These are phyloP conservation scores for Saururus chinensis DNA, from an alignment of 164 flowering plant genomes.

Conservation along the genomic window DNA sequence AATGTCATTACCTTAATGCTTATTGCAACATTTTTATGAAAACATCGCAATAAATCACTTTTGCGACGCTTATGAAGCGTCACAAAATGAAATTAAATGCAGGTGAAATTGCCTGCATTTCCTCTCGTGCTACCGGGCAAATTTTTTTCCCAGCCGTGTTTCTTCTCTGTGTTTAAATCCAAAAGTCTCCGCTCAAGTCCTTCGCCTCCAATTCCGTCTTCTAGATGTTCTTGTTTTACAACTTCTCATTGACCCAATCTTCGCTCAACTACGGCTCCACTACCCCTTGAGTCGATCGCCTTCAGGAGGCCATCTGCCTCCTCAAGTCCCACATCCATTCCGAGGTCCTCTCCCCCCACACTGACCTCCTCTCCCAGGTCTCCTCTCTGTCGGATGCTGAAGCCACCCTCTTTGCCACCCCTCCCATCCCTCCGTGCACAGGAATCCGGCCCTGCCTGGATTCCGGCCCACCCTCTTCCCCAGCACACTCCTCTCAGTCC, in stretches of 20 bases:
- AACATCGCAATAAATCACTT: too few relatives aligned
- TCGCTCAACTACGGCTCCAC: constrained; percentile 91
- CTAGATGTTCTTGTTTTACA: constrained; percentile 75
- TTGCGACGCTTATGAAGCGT: too few relatives aligned
- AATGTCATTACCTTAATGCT: too few relatives aligned
- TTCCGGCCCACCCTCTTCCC: too few relatives aligned
- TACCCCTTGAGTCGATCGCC: constrained; percentile 80
- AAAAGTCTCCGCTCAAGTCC: constrained; percentile 51
- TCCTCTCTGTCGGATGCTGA: constrained; percentile 70
- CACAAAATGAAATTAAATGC: too few relatives aligned
- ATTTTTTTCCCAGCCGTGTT: too few relatives aligned
- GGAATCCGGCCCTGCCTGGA: too few relatives aligned
- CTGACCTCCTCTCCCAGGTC: constrained; percentile 59
- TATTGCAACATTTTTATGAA: too few relatives aligned
- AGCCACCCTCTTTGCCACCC: constrained; percentile 57
- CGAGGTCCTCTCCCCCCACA: constrained; percentile 69
- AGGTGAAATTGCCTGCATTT: too few relatives aligned
- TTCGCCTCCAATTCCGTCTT: constrained; percentile 71
- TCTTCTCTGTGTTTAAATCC: too few relatives aligned
- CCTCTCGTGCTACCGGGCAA: too few relatives aligned
- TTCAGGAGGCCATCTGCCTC: constrained; percentile 73
- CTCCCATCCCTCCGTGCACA: constrained; percentile 71
- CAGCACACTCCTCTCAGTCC: too few relatives aligned
- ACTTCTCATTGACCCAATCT: constrained; percentile 68
- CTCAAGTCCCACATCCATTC: constrained; percentile 76